A percentile compares a stretch with the other conserved stretches of the same genome.
phyloP scores from a whole-genome alignment of 2,329 filamentous ascomycete genomes.

The Elsinoe batatas region DNA sequence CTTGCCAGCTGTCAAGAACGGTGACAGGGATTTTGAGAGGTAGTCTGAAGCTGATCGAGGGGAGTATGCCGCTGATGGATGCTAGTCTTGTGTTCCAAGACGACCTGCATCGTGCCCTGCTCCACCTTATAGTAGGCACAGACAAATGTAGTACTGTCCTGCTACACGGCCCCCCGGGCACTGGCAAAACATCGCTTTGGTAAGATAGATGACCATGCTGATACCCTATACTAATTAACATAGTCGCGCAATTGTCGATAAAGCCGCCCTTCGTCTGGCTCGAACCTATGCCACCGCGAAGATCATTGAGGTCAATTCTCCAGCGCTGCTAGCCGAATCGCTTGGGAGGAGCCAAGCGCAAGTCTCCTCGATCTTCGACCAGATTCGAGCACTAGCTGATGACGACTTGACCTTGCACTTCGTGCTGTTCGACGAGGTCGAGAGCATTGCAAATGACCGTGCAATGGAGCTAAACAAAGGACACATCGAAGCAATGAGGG shows the following conservation, averaged over 20 bases:
- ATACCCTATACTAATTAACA: background rate
- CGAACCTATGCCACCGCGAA: constrained; percentile 27
- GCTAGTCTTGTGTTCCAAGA: background rate
- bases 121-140: constrained; percentile 26
- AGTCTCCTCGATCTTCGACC: constrained; percentile 35
- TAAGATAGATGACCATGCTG: constrained; percentile 14
- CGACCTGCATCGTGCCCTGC: background rate
- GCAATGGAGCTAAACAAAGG: constrained; percentile 30
- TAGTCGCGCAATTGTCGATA: constrained; percentile 36
- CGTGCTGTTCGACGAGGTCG: constrained; percentile 43
- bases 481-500: constrained; percentile 40
- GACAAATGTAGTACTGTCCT: constrained; percentile 39
- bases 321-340: constrained; percentile 37
- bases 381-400: constrained; percentile 28
- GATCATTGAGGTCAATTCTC: constrained; percentile 38
- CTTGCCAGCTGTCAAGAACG: background rate
- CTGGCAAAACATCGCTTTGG: constrained; percentile 36
- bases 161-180: constrained; percentile 36
- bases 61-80: background rate
- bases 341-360: constrained; percentile 40
- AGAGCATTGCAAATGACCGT: constrained; percentile 39
- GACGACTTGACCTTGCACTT: constrained; percentile 35
- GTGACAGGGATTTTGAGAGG: background rate
- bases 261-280: constrained; percentile 38
- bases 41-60: background rate